Evolutionary conservation across 345 rosid genomes (phyloP).

Genomic region (Mangifera indica): DNA sequence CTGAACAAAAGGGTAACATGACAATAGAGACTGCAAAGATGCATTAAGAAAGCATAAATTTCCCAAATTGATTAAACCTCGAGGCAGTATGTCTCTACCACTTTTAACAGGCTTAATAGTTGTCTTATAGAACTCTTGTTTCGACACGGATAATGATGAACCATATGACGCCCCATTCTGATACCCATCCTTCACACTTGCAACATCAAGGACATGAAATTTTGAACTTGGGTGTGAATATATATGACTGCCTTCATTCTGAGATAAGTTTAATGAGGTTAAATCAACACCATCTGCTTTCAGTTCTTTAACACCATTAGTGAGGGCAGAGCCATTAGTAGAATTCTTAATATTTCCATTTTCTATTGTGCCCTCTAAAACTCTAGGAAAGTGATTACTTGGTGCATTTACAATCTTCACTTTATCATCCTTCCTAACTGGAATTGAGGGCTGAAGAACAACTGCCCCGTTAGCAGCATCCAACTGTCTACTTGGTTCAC

Average conservation of each 20-base stretch:
- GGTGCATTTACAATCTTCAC: slow-evolving; percentile 23
- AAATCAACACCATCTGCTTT: slow-evolving; percentile 34
- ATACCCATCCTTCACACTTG: slow-evolving; percentile 23
- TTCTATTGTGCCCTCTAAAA: slow-evolving; percentile 27
- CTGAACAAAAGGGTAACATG: slow-evolving; percentile 83
- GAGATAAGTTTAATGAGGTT: slow-evolving; percentile 29
- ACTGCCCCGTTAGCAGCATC: slow-evolving; percentile 34
- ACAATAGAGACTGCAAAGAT: slow-evolving; percentile 80
- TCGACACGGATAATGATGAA: slow-evolving; percentile 26
- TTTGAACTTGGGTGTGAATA: slow-evolving; percentile 41
- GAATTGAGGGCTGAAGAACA: slow-evolving; percentile 33
- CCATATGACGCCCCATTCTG: slow-evolving; percentile 25
- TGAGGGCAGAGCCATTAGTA: slow-evolving; percentile 24
- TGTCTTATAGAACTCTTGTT: slow-evolving; percentile 33
- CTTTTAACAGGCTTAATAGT: slow-evolving; percentile 35
- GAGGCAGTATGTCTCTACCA: slow-evolving; percentile 50
- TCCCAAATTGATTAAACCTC: slow-evolving; percentile 84
- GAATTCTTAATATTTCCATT: slow-evolving; percentile 44
- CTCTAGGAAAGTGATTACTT: slow-evolving; percentile 22
- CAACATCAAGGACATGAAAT: slow-evolving; percentile 50
- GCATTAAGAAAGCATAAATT: slow-evolving; percentile 92
- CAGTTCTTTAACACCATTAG: slow-evolving; percentile 46
- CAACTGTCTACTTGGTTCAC: slow-evolving; percentile 27
- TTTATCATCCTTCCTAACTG: slow-evolving; percentile 31
- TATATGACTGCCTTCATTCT: slow-evolving; percentile 40